Evolutionary conservation across 257 asterid genomes (phyloP).

Genomic region (Craterostigma plantagineum): DNA sequence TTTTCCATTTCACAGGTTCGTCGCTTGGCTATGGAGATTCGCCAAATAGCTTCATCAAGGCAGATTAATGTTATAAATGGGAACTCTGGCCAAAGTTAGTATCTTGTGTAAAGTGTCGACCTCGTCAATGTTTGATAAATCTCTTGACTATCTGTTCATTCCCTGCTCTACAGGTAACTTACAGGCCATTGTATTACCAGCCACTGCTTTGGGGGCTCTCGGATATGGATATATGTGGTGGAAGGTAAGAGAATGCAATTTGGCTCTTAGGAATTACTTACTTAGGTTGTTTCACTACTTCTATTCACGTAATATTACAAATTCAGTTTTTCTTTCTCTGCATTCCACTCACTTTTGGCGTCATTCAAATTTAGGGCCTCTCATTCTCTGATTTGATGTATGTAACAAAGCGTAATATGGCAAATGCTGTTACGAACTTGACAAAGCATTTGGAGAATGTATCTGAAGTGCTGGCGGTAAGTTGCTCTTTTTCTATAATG

Average conservation of each 20-base stretch:
- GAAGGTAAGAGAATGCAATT: slow-evolving; percentile 41
- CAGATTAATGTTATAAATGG: slow-evolving; percentile 58
- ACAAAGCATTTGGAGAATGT: slow-evolving; percentile 76
- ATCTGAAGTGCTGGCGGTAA: slow-evolving; percentile 73
- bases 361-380: slow-evolving; percentile 72
- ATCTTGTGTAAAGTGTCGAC: slow-evolving; percentile 19
- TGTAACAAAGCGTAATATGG: slow-evolving; percentile 73
- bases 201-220: slow-evolving; percentile 63
- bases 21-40: slow-evolving; percentile 57
- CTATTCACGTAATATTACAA: not conserved
- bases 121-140: slow-evolving; percentile 14
- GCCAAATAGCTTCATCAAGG: slow-evolving; percentile 33
- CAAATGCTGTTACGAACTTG: slow-evolving; percentile 70
- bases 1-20: slow-evolving; percentile 33
- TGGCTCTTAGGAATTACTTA: slow-evolving; percentile 4
- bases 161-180: slow-evolving; percentile 23
- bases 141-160: not conserved
- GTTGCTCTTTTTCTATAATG: slow-evolving; percentile 5
- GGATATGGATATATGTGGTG: slow-evolving; percentile 98
- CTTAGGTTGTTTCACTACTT: not conserved
- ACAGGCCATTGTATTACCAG: slow-evolving; percentile 41
- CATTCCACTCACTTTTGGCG: too few relatives aligned
- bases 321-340: too few relatives aligned
- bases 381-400: slow-evolving; percentile 86
- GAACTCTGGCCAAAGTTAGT: slow-evolving; percentile 30